phyloP scores from a whole-genome alignment of 805 yeast species.

The Lipomyces orientalis region DNA sequence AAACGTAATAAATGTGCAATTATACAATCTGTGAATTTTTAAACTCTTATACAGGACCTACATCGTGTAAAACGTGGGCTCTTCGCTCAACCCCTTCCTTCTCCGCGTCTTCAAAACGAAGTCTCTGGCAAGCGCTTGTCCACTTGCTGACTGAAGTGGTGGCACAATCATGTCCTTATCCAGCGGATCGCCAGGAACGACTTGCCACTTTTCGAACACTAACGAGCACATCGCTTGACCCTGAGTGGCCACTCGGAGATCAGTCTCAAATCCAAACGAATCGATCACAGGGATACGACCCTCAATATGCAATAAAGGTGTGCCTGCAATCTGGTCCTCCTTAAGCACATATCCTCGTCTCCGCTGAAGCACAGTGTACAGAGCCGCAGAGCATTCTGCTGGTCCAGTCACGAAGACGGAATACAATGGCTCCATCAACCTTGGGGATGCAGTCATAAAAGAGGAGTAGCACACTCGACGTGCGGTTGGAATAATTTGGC shows the following conservation, averaged over 20 bases:
- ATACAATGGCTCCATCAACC: slow-evolving; percentile 81
- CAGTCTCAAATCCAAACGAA: slow-evolving; percentile 87
- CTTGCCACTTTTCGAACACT: slow-evolving; percentile 72
- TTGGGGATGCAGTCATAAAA: slow-evolving; percentile 75
- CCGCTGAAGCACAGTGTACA: slow-evolving; percentile 57
- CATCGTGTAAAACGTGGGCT: slow-evolving; percentile 52
- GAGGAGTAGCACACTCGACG: slow-evolving; percentile 86
- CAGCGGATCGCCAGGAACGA: slow-evolving; percentile 90
- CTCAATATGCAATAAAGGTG: slow-evolving; percentile 64
- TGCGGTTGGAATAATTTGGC: slow-evolving; percentile 75
- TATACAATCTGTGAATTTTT: background rate
- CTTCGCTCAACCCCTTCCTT: slow-evolving; percentile 82
- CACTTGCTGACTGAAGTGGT: slow-evolving; percentile 75
- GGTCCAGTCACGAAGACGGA: slow-evolving; percentile 63
- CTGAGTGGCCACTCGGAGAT: slow-evolving; percentile 73
- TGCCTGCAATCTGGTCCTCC: slow-evolving; percentile 68
- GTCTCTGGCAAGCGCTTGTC: slow-evolving; percentile 77
- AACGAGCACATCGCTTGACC: slow-evolving; percentile 78
- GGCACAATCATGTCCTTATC: slow-evolving; percentile 69
- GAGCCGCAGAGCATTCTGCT: slow-evolving; percentile 53
- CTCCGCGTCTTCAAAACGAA: slow-evolving; percentile 86
- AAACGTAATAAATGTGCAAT: background rate
- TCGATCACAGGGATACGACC: slow-evolving; percentile 88
- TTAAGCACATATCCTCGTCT: slow-evolving; percentile 71
- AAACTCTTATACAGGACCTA: background rate